Evolutionary conservation across 768 basidiomycete species (phyloP).

Genomic region (Mycena chlorophos): DNA sequence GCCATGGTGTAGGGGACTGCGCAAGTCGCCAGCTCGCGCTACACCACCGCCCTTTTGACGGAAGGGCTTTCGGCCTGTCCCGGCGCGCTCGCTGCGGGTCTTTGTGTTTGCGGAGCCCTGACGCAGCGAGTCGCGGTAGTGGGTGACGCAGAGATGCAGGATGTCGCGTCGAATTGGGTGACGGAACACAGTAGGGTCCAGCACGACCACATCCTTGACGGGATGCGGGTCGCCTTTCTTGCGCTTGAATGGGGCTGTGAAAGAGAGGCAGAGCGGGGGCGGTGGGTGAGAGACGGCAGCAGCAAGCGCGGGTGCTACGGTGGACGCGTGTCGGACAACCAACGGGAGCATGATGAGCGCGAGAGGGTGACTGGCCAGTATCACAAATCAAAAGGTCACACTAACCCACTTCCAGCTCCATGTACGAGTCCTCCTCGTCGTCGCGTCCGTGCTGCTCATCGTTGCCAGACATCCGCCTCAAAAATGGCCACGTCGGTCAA

Average conservation of each 20-base stretch:
- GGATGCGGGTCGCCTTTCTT: slow-evolving; percentile 39
- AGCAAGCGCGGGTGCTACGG: not conserved
- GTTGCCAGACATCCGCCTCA: slow-evolving; percentile 30
- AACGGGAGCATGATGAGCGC: not conserved
- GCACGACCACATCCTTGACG: slow-evolving; percentile 53
- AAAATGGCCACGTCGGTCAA: slow-evolving; percentile 75
- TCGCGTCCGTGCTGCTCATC: slow-evolving; percentile 4
- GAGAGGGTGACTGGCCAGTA: slow-evolving; percentile 7
- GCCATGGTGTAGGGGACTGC: slow-evolving; percentile 84
- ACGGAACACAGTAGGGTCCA: slow-evolving; percentile 82
- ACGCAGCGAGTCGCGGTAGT: slow-evolving; percentile 85
- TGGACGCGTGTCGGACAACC: not conserved
- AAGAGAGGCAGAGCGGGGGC: slow-evolving; percentile 48
- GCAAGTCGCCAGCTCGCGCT: slow-evolving; percentile 87
- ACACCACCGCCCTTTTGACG: slow-evolving; percentile 89
- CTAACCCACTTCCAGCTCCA: not conserved
- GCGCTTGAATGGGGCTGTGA: slow-evolving; percentile 58
- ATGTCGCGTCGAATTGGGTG: slow-evolving; percentile 90
- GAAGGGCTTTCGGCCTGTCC: slow-evolving; percentile 86
- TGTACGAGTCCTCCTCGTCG: not conserved
- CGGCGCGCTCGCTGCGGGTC: slow-evolving; percentile 85
- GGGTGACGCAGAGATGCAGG: slow-evolving; percentile 87
- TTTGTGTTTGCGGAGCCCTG: slow-evolving; percentile 92
- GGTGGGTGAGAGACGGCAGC: slow-evolving; percentile 5
- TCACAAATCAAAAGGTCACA: not conserved